These are phyloP conservation scores for Colletotrichum endophyticum DNA, from an alignment of 2,329 filamentous ascomycete species.

Conservation along the genomic window DNA sequence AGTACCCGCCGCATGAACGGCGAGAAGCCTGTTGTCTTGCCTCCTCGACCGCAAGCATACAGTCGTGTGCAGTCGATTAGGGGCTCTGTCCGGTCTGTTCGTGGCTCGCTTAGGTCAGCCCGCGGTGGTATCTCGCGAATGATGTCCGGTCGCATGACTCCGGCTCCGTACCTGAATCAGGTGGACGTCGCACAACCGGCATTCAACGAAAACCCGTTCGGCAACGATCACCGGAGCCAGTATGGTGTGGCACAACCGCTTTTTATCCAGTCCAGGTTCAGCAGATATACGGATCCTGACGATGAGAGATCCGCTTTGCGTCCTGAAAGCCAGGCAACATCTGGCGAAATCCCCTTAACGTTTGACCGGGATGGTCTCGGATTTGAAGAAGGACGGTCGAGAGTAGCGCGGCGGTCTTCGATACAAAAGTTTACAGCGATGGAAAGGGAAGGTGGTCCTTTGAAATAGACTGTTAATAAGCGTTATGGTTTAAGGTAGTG, in stretches of 20 bases:
- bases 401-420: not conserved
- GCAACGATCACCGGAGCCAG: not conserved
- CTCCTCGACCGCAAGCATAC: conserved; percentile 1
- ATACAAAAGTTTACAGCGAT: conserved; percentile 3
- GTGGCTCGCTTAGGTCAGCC: conserved; percentile 1
- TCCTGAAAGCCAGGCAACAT: conserved; percentile 5
- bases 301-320: not conserved
- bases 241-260: conserved; percentile 5
- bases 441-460: not conserved
- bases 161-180: not conserved
- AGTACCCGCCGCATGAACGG: conserved; percentile 6
- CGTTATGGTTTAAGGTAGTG: not conserved
- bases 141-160: not conserved
- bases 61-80: conserved; percentile 5
- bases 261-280: conserved; percentile 11
- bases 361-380: conserved; percentile 5
- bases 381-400: not conserved
- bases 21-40: not conserved
- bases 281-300: conserved; percentile 5
- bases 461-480: not conserved
- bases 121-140: not conserved
- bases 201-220: not conserved
- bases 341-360: conserved; percentile 10
- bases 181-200: not conserved
- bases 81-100: conserved; percentile 5